Evolutionary conservation across 352 stramenopile species (phyloP).

Genomic region (Plasmopara muralis): DNA sequence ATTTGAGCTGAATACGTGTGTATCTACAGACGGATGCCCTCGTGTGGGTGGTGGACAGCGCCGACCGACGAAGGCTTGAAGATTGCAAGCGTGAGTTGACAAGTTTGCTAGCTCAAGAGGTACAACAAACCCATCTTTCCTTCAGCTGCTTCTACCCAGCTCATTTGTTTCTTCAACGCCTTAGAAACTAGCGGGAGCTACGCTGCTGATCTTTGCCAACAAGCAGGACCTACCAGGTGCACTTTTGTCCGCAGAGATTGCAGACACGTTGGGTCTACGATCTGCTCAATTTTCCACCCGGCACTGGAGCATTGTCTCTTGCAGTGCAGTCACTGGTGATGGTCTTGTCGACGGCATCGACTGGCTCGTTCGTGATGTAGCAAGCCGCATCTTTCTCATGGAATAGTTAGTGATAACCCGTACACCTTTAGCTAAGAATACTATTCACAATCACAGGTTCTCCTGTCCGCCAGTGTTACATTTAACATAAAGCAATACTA

Average conservation of each 20-base stretch:
- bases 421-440: background rate
- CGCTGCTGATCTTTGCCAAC: constrained; percentile 99
- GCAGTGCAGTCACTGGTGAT: constrained; percentile 93
- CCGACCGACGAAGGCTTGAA: constrained; percentile 90
- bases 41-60: constrained; percentile 98
- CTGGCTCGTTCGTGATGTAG: constrained; percentile 96
- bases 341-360: constrained; percentile 96
- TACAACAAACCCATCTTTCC: constrained; percentile 14
- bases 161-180: background rate
- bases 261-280: constrained; percentile 76
- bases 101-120: constrained; percentile 84
- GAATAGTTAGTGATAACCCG: constrained; percentile 33
- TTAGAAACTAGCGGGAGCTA: constrained; percentile 96
- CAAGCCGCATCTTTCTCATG: constrained; percentile 94
- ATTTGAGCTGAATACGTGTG: background rate
- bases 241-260: constrained; percentile 89
- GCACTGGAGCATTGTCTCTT: constrained; percentile 91
- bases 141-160: background rate
- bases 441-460: background rate
- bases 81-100: constrained; percentile 90
- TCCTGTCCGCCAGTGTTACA: too few species aligned
- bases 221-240: constrained; percentile 97
- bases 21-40: constrained; percentile 92
- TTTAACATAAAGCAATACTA: background rate
- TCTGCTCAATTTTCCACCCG: constrained; percentile 78